These are phyloP conservation scores for Fusarium bactridioides DNA, from an alignment of 2,329 filamentous ascomycete genomes.

Conservation along the genomic window DNA sequence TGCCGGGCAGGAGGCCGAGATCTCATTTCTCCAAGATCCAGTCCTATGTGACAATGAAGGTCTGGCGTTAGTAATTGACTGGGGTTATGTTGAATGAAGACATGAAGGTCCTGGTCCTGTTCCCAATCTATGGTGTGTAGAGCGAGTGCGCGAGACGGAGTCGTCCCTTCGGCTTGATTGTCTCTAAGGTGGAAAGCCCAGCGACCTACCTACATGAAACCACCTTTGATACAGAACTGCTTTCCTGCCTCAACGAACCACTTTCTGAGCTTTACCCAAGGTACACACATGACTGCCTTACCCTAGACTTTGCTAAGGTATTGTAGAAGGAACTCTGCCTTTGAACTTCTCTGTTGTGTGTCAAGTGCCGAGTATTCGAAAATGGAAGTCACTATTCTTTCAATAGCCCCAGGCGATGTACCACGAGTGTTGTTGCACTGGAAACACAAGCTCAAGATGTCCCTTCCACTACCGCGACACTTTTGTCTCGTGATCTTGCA, in stretches of 20 bases:
- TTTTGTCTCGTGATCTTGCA: neutral
- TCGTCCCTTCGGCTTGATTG: neutral
- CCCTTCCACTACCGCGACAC: neutral
- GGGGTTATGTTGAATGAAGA: neutral
- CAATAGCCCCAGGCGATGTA: neutral
- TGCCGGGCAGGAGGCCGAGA: constrained; percentile 23
- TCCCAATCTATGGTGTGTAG: neutral
- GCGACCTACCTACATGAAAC: neutral
- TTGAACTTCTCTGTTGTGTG: neutral
- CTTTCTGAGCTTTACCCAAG: neutral
- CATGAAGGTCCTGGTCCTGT: neutral
- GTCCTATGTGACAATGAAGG: neutral
- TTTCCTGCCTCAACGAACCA: neutral
- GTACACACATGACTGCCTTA: neutral
- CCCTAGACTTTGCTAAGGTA: neutral
- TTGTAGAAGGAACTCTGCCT: neutral
- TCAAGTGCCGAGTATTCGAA: neutral
- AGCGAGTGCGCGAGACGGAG: neutral
- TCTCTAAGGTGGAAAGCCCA: neutral
- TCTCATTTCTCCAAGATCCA: constrained; percentile 13
- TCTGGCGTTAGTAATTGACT: neutral
- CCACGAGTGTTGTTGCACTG: neutral
- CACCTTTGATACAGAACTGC: neutral
- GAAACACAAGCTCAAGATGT: neutral
- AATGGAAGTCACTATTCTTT: neutral